Evolutionary conservation across 192 early-diverging fungal species (phyloP).

Genomic region (Coemansia pectinata): DNA sequence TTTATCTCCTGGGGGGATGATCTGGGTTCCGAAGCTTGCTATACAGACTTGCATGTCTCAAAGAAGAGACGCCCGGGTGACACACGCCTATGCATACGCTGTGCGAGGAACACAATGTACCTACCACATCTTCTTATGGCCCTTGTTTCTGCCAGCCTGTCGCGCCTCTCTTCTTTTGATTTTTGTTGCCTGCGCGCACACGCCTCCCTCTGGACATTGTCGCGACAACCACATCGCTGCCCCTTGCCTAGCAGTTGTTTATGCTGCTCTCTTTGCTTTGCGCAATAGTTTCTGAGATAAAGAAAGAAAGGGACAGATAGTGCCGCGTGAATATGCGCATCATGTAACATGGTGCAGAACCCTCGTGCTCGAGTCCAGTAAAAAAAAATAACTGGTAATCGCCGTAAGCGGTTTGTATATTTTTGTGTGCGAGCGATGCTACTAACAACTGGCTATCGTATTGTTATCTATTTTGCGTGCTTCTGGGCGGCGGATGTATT

Average conservation of each 20-base stretch:
- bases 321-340: neutral
- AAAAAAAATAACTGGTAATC: conserved; percentile 2
- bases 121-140: neutral
- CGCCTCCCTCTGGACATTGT: neutral
- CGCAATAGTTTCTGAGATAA: neutral
- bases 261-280: neutral
- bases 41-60: neutral
- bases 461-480: neutral
- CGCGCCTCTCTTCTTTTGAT: neutral
- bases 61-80: neutral
- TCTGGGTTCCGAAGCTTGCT: neutral
- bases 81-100: neutral
- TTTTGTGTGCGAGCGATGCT: neutral
- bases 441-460: neutral
- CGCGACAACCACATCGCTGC: neutral
- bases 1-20: neutral
- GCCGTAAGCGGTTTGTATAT: neutral
- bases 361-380: neutral
- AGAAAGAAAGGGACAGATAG: neutral
- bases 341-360: neutral
- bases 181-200: neutral
- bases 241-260: neutral
- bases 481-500: neutral
- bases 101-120: conserved; percentile 1
- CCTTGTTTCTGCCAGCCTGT: neutral